phyloP scores from a whole-genome alignment of 305 asterid species.

The Fraxinus ornus region DNA sequence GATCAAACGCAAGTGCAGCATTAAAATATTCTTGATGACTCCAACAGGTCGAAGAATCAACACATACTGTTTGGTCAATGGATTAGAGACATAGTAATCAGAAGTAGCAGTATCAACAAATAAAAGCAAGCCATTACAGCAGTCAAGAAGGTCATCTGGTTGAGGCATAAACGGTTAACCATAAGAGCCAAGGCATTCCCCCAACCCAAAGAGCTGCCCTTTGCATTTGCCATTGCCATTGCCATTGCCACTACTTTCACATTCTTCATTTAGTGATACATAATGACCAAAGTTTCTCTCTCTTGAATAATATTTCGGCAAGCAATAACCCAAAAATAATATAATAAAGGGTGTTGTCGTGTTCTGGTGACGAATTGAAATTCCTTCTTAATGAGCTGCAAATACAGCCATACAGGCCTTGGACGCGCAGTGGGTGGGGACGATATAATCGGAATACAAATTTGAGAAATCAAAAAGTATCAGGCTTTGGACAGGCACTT shows the following conservation, averaged over 20 bases:
- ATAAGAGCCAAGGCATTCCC: neutral
- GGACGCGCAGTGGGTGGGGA: neutral
- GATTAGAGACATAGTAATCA: neutral
- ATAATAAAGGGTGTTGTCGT: neutral
- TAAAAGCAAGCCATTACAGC: neutral
- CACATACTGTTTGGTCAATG: neutral
- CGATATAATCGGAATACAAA: neutral
- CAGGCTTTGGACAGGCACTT: neutral
- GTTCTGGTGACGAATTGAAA: neutral
- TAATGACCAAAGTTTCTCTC: neutral
- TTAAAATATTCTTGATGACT: neutral
- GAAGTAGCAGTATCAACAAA: neutral
- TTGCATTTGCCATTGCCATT: too few relatives aligned
- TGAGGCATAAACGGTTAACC: neutral
- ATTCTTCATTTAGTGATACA: neutral
- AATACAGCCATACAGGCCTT: neutral
- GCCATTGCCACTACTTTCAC: neutral
- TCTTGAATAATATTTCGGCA: neutral
- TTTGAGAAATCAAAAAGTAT: neutral
- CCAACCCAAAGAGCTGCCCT: neutral
- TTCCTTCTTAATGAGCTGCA: neutral
- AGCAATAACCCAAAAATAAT: neutral
- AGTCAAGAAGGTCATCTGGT: neutral
- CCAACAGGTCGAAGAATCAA: neutral
- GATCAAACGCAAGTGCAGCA: neutral